Base-by-base conservation (phyloP, 768 basidiomycete genomes). In the Boletus rex-veris region DNA sequence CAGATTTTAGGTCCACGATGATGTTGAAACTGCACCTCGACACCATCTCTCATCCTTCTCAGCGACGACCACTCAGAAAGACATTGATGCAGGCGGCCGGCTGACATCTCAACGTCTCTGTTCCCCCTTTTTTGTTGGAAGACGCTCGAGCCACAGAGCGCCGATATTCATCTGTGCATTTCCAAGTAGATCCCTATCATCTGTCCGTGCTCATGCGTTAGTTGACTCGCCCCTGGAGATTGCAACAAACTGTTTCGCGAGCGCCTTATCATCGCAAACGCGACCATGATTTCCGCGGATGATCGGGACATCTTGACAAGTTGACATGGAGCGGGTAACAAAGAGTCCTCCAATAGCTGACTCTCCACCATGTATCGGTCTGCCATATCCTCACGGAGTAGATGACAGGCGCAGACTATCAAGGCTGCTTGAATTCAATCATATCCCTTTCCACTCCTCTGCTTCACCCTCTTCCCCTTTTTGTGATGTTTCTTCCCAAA, bases 381-480 rank as follows among this genome's bases (percentile, higher is more conserved):
- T 24, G 24, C 24, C 24, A 6, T 24, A 24, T 5, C 24, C 24
- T 24, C 24, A 28, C 8, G 28, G 42, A n/a, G 31, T n/a, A 46
- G n/a, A 50, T 14, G 12, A 35, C 50, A 18, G 19, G 21, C 18
- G 12, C 21, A 44, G 28, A 44, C 19, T 5, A 43, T 7, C 19
- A 33, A 33, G 26, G 33, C 19, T 33, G 14, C 14, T 3, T 28
- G 14, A 21, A 19, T 31, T 69, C 65, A 81, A 68, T 97, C 96
- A 62, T 98, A 98, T 21, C 96, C 96, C 64, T 83, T 88, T 14
- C 96, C 96, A 65, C 92, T 93, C 57, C 96, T 77, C 71, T 95
- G 89, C 74, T 98, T 98, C 45, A 81, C 81, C 45, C 85, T 74
- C 65, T 88, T 86, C 72, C 78, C 73, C 66, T 86, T 88, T 73